phyloP scores from a whole-genome alignment of 192 early-diverging fungal species.

The Coemansia sp. region DNA sequence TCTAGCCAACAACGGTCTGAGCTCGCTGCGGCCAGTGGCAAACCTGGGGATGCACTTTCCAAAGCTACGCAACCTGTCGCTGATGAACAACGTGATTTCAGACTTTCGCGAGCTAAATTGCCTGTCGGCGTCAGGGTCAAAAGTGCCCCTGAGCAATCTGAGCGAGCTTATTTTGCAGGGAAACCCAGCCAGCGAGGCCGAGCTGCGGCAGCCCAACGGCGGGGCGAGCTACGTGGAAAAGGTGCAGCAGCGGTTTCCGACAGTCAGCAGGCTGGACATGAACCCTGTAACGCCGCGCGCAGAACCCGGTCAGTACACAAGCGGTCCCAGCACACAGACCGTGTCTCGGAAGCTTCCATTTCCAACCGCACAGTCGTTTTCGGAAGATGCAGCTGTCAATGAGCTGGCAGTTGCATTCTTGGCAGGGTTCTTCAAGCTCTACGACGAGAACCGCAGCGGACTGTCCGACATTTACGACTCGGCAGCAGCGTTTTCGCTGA shows the following conservation, averaged over 20 bases:
- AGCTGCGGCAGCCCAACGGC: constrained; percentile 26
- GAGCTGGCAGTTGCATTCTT: constrained; percentile 38
- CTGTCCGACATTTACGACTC: constrained; percentile 43
- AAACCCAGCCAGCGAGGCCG: constrained; percentile 34
- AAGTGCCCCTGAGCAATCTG: constrained; percentile 30
- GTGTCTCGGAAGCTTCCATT: constrained; percentile 34
- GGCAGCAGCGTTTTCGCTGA: constrained; percentile 36
- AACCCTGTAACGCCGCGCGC: constrained; percentile 37
- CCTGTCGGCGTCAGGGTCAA: constrained; percentile 40
- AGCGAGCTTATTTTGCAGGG: constrained; percentile 38
- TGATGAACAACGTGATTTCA: constrained; percentile 44
- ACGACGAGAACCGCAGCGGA: constrained; percentile 34
- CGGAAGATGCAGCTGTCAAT: constrained; percentile 34
- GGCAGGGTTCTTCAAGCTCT: constrained; percentile 41
- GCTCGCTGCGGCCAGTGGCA: constrained; percentile 38
- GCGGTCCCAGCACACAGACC: background rate
- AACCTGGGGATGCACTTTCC: constrained; percentile 43
- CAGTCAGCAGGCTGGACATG: constrained; percentile 48
- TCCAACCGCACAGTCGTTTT: constrained; percentile 35
- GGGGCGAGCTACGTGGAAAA: constrained; percentile 38
- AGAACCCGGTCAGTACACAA: constrained; percentile 10
- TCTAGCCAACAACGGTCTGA: constrained; percentile 42
- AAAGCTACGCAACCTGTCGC: constrained; percentile 34
- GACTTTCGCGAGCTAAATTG: constrained; percentile 45
- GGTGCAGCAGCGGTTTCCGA: constrained; percentile 51